A percentile compares a stretch with the other conserved stretches of the same genome.
phyloP scores from a whole-genome alignment of 2,329 filamentous ascomycete species.

The Beauveria varroae region DNA sequence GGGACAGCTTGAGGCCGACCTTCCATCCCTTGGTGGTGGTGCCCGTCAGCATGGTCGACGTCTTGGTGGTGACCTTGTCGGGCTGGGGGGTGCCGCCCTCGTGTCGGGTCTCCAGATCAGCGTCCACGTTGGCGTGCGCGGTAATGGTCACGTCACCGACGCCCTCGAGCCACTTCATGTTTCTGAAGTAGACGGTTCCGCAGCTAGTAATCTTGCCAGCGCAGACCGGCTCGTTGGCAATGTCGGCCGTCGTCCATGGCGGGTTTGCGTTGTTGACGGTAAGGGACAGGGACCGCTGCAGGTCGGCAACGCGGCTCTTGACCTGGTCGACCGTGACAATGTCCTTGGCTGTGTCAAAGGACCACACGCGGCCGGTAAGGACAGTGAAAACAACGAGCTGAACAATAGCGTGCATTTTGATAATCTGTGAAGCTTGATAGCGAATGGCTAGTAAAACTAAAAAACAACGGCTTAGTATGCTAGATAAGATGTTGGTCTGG shows the following conservation, averaged over 20 bases:
- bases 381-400: not conserved
- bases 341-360: not conserved
- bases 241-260: not conserved
- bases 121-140: not conserved
- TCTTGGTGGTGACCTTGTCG: not conserved
- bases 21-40: not conserved
- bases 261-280: not conserved
- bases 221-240: not conserved
- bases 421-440: not conserved
- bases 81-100: not conserved
- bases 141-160: not conserved
- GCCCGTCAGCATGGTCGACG: not conserved
- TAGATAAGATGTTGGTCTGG: not conserved
- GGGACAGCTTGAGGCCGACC: not conserved
- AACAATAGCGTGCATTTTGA: not conserved
- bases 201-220: not conserved
- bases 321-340: not conserved
- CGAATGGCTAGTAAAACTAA: not conserved
- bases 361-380: not conserved
- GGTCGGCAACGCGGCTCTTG: not conserved
- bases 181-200: not conserved
- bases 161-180: not conserved
- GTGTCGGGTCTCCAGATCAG: not conserved
- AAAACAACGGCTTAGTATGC: not conserved
- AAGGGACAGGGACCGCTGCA: not conserved